phyloP scores from a whole-genome alignment of 2,329 filamentous ascomycete genomes.

The Epichloe baconii region DNA sequence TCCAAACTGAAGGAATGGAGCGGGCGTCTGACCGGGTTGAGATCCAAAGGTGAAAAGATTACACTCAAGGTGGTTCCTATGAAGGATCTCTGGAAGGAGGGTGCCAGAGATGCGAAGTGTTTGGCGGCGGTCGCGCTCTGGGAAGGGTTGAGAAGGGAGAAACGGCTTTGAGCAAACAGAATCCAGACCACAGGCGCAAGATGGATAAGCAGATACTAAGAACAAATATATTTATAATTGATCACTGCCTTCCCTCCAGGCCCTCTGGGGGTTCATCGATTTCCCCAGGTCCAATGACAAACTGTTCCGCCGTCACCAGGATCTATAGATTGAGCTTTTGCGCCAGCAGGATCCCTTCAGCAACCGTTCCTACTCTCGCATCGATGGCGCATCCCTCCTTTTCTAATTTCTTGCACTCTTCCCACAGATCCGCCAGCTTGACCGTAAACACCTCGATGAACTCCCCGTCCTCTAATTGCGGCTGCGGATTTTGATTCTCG shows the following conservation, averaged over 20 bases:
- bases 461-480: slow-evolving; percentile 64
- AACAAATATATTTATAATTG: too few relatives aligned
- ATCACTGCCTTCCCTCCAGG: too few relatives aligned
- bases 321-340: slow-evolving; percentile 36
- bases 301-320: background rate
- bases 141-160: slow-evolving; percentile 39
- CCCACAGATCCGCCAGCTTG: slow-evolving; percentile 49
- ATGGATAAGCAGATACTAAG: too few relatives aligned
- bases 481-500: slow-evolving; percentile 55
- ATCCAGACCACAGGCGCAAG: too few relatives aligned
- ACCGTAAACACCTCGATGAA: slow-evolving; percentile 71
- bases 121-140: slow-evolving; percentile 45
- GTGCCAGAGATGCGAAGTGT: slow-evolving; percentile 45
- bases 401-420: slow-evolving; percentile 53
- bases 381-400: slow-evolving; percentile 65
- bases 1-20: slow-evolving; percentile 39
- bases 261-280: too few relatives aligned
- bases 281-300: too few relatives aligned
- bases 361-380: slow-evolving; percentile 62
- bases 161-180: slow-evolving; percentile 19
- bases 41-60: slow-evolving; percentile 47
- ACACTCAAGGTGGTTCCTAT: slow-evolving; percentile 45
- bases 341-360: slow-evolving; percentile 64
- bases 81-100: slow-evolving; percentile 43
- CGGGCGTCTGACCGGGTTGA: slow-evolving; percentile 43